These are phyloP conservation scores for Globisporangium acanthophoron DNA, from an alignment of 352 stramenopile species.

Conservation along the genomic window DNA sequence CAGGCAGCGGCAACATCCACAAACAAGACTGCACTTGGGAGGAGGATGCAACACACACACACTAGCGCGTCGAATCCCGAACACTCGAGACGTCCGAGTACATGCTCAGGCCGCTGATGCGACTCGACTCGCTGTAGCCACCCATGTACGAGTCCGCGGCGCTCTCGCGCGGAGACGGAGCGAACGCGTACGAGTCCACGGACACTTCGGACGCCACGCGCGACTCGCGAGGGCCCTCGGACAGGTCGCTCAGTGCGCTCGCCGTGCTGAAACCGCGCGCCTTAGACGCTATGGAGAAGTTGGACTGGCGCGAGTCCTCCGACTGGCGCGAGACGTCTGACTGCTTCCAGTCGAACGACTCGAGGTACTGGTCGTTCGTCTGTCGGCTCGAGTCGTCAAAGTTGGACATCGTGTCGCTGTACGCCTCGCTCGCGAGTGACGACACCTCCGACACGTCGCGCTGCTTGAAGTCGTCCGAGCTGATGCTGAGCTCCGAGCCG, in stretches of 20 bases:
- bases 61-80: neutral
- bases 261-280: slow-evolving; percentile 37
- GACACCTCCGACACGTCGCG: slow-evolving; percentile 44
- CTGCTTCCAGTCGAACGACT: slow-evolving; percentile 37
- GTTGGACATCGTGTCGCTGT: slow-evolving; percentile 44
- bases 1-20: neutral
- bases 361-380: slow-evolving; percentile 35
- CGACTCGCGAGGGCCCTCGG: slow-evolving; percentile 31
- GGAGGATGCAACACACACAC: neutral
- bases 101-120: slow-evolving; percentile 57
- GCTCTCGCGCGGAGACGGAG: slow-evolving; percentile 46
- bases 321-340: slow-evolving; percentile 15
- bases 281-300: slow-evolving; percentile 19
- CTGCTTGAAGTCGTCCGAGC: slow-evolving; percentile 19
- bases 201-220: slow-evolving; percentile 60
- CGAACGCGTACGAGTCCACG: slow-evolving; percentile 67
- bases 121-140: slow-evolving; percentile 39
- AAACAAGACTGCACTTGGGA: neutral
- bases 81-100: slow-evolving; percentile 18
- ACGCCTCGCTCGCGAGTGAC: slow-evolving; percentile 34
- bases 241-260: slow-evolving; percentile 35
- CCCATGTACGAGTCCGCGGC: slow-evolving; percentile 62
- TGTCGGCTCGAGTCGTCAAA: slow-evolving; percentile 41
- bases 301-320: slow-evolving; percentile 23
- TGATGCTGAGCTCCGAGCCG: slow-evolving; percentile 38